phyloP scores from a whole-genome alignment of 2,329 filamentous ascomycete species.

The Aspergillus pseudoviridinutans region DNA sequence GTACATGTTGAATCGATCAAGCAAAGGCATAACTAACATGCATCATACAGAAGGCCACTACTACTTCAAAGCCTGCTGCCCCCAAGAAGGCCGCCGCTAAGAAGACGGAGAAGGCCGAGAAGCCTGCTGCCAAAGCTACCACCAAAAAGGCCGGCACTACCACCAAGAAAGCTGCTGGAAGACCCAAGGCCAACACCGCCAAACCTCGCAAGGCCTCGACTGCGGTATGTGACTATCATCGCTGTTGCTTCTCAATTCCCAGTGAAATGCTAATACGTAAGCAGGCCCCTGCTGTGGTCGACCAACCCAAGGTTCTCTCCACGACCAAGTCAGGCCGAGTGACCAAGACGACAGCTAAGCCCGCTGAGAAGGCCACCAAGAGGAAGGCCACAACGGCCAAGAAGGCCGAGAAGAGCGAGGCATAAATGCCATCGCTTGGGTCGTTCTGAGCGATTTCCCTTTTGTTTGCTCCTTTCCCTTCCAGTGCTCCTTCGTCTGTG shows the following conservation, averaged over 20 bases:
- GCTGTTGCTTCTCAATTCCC: neutral
- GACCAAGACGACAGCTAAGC: slow-evolving; percentile 60
- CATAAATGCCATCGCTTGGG: neutral
- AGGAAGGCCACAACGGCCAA: slow-evolving; percentile 38
- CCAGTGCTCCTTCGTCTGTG: slow-evolving; percentile 9
- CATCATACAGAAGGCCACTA: slow-evolving; percentile 43
- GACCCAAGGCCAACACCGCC: slow-evolving; percentile 50
- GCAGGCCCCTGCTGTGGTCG: slow-evolving; percentile 62
- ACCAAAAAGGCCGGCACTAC: slow-evolving; percentile 39
- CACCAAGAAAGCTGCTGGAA: slow-evolving; percentile 51
- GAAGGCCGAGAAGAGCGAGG: slow-evolving; percentile 26
- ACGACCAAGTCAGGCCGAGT: slow-evolving; percentile 88
- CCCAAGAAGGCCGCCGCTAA: slow-evolving; percentile 42
- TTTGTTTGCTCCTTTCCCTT: slow-evolving; percentile 11
- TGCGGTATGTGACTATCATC: slow-evolving; percentile 27
- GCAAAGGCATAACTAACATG: neutral
- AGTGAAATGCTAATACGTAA: slow-evolving; percentile 17
- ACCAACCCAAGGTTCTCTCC: slow-evolving; percentile 65
- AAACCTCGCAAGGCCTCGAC: slow-evolving; percentile 53
- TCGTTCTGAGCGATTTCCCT: slow-evolving; percentile 16
- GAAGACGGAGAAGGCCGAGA: slow-evolving; percentile 44
- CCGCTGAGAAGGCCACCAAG: slow-evolving; percentile 44
- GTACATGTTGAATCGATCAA: neutral
- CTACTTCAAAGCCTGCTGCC: slow-evolving; percentile 28
- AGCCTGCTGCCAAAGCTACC: slow-evolving; percentile 43